Percentiles rank a stretch among this genome's conserved stretches.
Conservation (phyloP, 495 filamentous ascomycete species). For the Hyaloscypha variabilis region DNA sequence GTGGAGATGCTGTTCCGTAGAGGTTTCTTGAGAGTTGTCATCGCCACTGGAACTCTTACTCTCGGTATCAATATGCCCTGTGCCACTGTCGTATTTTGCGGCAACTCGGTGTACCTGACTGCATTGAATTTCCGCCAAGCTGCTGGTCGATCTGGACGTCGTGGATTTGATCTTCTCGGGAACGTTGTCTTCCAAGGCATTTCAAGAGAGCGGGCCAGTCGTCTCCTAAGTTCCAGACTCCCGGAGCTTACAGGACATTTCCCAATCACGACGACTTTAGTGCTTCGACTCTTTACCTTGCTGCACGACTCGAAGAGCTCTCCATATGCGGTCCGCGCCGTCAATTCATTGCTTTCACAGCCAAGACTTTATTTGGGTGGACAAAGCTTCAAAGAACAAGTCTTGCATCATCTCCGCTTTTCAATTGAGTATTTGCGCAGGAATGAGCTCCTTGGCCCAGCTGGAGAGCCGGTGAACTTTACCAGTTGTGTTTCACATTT, state of each 20-base stretch:
- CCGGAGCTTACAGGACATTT: constrained; percentile 79
- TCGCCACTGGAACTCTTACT: constrained; percentile 76
- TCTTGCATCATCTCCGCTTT: constrained; percentile 75
- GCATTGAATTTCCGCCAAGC: constrained; percentile 77
- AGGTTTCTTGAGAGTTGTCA: constrained; percentile 70
- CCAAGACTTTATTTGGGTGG: constrained; percentile 70
- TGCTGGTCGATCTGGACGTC: constrained; percentile 74
- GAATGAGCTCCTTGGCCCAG: constrained; percentile 60
- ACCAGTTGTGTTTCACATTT: constrained; percentile 67
- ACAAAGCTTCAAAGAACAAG: constrained; percentile 57
- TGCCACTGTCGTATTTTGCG: constrained; percentile 76
- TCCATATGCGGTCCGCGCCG: constrained; percentile 57
- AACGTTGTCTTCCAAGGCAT: constrained; percentile 78
- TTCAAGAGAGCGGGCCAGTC: constrained; percentile 52
- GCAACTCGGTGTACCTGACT: constrained; percentile 71
- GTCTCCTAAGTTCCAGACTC: constrained; percentile 69
- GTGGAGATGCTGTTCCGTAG: constrained; percentile 76
- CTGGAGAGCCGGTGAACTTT: constrained; percentile 69
- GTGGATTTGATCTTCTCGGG: constrained; percentile 78
- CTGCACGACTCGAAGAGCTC: constrained; percentile 65
- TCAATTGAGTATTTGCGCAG: constrained; percentile 79
- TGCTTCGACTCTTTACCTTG: constrained; percentile 68
- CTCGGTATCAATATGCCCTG: constrained; percentile 88
- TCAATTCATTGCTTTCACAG: constrained; percentile 69
- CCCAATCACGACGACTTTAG: constrained; percentile 71